A percentile compares a stretch with the other conserved stretches of the same genome.
Evolutionary conservation across 2,329 filamentous ascomycete genomes (phyloP).

Genomic region (Calonectria crousiana): DNA sequence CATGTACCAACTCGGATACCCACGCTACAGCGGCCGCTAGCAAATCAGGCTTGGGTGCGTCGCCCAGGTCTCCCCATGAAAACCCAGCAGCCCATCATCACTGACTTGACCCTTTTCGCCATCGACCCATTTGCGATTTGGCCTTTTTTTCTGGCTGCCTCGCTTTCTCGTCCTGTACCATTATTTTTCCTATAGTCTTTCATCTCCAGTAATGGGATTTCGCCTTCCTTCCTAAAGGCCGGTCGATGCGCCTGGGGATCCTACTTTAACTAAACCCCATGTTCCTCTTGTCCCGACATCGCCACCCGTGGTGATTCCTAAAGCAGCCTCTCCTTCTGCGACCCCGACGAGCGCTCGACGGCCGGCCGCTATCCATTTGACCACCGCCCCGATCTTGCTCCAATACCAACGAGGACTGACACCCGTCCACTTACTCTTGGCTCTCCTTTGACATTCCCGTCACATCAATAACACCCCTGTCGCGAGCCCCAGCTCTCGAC

Average conservation of each 20-base stretch:
- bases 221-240: slow-evolving; percentile 36
- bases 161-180: slow-evolving; percentile 29
- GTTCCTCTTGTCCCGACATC: slow-evolving; percentile 38
- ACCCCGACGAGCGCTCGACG: slow-evolving; percentile 34
- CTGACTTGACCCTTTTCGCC: slow-evolving; percentile 42
- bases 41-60: slow-evolving; percentile 38
- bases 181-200: slow-evolving; percentile 16
- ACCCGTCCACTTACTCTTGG: neutral
- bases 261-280: slow-evolving; percentile 24
- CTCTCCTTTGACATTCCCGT: neutral
- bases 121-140: slow-evolving; percentile 44
- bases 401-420: neutral
- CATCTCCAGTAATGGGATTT: slow-evolving; percentile 32
- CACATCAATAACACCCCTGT: slow-evolving; percentile 9
- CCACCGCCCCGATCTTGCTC: slow-evolving; percentile 29
- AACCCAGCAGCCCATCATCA: slow-evolving; percentile 43
- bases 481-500: slow-evolving; percentile 20
- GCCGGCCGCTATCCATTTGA: slow-evolving; percentile 26
- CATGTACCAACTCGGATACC: slow-evolving; percentile 16
- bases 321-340: slow-evolving; percentile 34
- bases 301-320: slow-evolving; percentile 42
- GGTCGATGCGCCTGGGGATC: slow-evolving; percentile 32
- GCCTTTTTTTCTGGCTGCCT: slow-evolving; percentile 29
- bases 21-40: slow-evolving; percentile 31
- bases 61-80: slow-evolving; percentile 39